Conservation (phyloP, 495 filamentous ascomycete species). For the Penicillium subrubescens region DNA sequence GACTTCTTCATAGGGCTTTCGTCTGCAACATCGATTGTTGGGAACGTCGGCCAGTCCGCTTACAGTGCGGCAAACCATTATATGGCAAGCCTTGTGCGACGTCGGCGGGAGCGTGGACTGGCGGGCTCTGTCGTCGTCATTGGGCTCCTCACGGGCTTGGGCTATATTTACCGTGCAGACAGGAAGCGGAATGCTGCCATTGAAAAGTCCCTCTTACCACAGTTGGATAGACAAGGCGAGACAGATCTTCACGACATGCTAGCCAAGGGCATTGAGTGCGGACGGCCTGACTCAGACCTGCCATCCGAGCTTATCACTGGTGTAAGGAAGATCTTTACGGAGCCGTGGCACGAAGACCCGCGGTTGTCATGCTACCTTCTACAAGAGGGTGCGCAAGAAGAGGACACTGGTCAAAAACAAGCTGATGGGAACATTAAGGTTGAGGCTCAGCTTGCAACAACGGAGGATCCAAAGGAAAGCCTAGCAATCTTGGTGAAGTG, state of each 20-base stretch:
- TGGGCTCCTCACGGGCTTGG: constrained; percentile 41
- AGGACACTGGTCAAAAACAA: too few species aligned
- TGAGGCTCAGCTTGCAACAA: too few species aligned
- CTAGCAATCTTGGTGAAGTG: too few species aligned
- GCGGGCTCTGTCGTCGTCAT: constrained; percentile 20
- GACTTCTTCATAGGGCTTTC: neutral
- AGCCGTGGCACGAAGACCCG: too few species aligned
- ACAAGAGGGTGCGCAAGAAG: too few species aligned
- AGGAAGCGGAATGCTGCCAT: neutral
- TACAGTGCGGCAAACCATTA: neutral
- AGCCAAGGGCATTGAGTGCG: constrained; percentile 22
- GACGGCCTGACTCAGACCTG: neutral
- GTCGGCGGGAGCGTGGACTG: neutral
- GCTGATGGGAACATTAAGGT: too few species aligned
- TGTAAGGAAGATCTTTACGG: neutral
- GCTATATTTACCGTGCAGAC: constrained; percentile 35
- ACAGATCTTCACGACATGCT: constrained; percentile 51
- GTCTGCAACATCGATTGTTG: neutral
- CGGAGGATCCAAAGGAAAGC: too few species aligned
- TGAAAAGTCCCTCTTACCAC: neutral
- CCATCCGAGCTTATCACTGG: constrained; percentile 9
- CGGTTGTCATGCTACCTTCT: too few species aligned
- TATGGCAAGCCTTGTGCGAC: neutral
- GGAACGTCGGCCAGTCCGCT: neutral
- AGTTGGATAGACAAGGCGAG: constrained; percentile 29